Base-by-base conservation (phyloP, 257 asterid genomes). In the Salvia splendens region DNA sequence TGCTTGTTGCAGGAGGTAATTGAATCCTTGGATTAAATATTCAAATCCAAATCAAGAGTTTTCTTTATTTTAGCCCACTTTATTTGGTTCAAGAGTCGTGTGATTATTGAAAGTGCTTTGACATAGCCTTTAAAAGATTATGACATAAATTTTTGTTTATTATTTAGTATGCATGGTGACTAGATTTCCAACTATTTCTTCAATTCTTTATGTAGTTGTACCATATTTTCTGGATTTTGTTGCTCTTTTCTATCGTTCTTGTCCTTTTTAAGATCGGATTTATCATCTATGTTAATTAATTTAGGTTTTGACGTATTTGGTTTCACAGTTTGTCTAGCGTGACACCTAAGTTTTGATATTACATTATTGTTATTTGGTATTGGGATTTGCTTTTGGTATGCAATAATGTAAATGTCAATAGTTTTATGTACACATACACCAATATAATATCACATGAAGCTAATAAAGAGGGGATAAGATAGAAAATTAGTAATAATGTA, bases 91-190 rank as follows among this genome's bases (percentile, higher is more conserved):
- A 53, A 3, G 50, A 60, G 65, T 16, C 49, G 16, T 5, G 28
- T 52, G 52, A 12, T 12, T 36, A 1, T 43, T 8, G n/a, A 47
- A 63, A 7, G 38, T 4, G 45, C 56, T 2, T 70, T 38, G 62
- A 6, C 62, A 14, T 33, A 30, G 28, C 47, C 36, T 41, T 73
- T 24, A 12, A 11, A 24, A 49, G 68, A 77, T 63, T 51, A 15
- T 4, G 76, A 70, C 55, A 36, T 62, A 6, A 28, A 42, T 30
- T 69, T 58, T 73, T 64, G 60, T 57, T 68, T 43, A 47, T 36
- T 64, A 12, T 8, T 15, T 7, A 20, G 24, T 40, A 63, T 75
- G 78, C 67, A 47, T 36, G 41, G 35, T 79, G 80, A 71, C 78
- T 74, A 42, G 77, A 62, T 51, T 2, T 51, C 49, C 68, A 60